phyloP scores from a whole-genome alignment of 805 yeast genomes.

The Candida qinlingensis region DNA sequence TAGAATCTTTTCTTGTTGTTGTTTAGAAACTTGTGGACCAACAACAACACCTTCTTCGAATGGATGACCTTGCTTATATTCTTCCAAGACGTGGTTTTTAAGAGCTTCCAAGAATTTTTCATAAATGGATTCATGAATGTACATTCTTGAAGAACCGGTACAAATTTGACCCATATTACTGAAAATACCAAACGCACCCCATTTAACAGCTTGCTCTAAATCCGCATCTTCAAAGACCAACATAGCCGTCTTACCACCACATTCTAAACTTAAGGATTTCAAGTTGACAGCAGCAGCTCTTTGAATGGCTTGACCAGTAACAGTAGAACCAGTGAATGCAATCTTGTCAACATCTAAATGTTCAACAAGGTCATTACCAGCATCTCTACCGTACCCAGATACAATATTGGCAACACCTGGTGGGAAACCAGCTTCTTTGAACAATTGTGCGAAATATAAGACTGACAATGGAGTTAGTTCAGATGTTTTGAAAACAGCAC shows the following conservation, averaged over 20 bases:
- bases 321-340: constrained; percentile 54
- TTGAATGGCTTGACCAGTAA: constrained; percentile 40
- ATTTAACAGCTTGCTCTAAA: constrained; percentile 41
- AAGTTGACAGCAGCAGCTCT: constrained; percentile 37
- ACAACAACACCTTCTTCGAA: constrained; percentile 36
- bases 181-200: constrained; percentile 52
- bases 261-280: constrained; percentile 44
- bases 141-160: constrained; percentile 57
- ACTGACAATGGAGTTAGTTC: constrained; percentile 47
- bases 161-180: constrained; percentile 62
- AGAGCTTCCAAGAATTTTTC: constrained; percentile 43
- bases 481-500: constrained; percentile 42
- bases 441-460: constrained; percentile 36
- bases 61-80: constrained; percentile 41
- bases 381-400: constrained; percentile 38
- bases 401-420: constrained; percentile 45
- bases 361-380: constrained; percentile 42
- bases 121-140: constrained; percentile 49
- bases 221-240: constrained; percentile 44
- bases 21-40: constrained; percentile 53
- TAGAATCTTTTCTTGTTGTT: constrained; percentile 42
- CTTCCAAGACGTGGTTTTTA: constrained; percentile 27
- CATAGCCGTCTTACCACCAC: constrained; percentile 50
- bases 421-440: constrained; percentile 42
- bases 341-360: constrained; percentile 43